These are phyloP conservation scores for Cyanidiococcus yangmingshanensis DNA, from an alignment of 23 red algal species.

Conservation along the genomic window DNA sequence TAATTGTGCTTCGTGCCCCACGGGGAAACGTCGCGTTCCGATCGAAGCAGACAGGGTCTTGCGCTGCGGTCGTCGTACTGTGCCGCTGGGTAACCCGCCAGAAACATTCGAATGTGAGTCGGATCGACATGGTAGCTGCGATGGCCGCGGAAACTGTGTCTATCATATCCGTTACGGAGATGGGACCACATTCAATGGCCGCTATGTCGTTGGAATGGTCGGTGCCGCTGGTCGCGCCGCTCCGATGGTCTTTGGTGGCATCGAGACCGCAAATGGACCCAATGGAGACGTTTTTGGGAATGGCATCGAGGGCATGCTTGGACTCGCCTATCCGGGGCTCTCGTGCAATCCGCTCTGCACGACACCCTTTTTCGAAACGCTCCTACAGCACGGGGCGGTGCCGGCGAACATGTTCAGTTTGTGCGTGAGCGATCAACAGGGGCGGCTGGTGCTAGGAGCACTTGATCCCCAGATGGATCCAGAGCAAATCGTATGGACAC, in stretches of 20 bases:
- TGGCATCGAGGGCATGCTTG: constrained; percentile 69
- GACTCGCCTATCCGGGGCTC: constrained; percentile 66
- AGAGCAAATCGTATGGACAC: constrained; percentile 44
- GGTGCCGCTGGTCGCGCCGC: neutral
- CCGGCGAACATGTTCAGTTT: constrained; percentile 74
- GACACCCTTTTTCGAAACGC: constrained; percentile 69
- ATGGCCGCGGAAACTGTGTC: neutral
- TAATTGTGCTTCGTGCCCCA: neutral
- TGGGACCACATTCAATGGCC: neutral
- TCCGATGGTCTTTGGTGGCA: constrained; percentile 7
- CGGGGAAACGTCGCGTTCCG: neutral
- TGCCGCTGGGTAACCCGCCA: neutral
- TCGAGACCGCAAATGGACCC: neutral
- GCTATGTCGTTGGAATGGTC: constrained; percentile 7
- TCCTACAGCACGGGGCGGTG: constrained; percentile 39
- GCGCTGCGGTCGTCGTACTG: neutral
- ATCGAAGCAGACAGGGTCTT: neutral
- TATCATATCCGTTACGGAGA: constrained; percentile 10
- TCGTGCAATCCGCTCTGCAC: constrained; percentile 85
- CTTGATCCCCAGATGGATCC: constrained; percentile 36
- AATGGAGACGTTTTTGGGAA: neutral
- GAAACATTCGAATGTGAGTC: neutral
- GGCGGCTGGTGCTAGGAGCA: constrained; percentile 69
- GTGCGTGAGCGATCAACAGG: constrained; percentile 58
- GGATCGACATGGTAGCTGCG: neutral